Conservation (phyloP, 202 grass and related monocot genomes). For the Zoysia matrella region DNA sequence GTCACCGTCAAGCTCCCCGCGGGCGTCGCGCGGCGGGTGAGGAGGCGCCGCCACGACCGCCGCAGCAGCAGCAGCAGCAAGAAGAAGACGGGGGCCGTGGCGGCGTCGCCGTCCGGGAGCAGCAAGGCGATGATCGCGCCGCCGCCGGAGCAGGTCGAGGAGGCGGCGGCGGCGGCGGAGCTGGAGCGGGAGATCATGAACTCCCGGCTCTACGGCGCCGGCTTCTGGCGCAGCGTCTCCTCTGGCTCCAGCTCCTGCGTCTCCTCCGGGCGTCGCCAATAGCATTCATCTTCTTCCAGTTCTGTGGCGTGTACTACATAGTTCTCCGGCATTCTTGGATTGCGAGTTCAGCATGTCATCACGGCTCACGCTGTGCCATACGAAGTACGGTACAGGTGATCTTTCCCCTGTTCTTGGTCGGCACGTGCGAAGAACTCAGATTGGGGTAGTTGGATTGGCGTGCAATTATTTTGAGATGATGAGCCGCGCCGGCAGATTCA, state of each 20-base stretch:
- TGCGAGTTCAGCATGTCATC: background rate
- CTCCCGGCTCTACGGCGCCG: slow-evolving; percentile 49
- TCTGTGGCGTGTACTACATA: background rate
- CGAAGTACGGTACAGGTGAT: background rate
- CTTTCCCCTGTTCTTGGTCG: background rate
- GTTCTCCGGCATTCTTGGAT: too few species aligned
- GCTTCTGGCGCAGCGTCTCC: too few species aligned
- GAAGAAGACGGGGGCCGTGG: background rate
- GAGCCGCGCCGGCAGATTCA: background rate
- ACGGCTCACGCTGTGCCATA: background rate
- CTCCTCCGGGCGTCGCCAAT: slow-evolving; percentile 37
- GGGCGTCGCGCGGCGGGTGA: slow-evolving; percentile 25
- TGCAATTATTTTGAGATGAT: background rate
- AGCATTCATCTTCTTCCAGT: background rate
- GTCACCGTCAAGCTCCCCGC: slow-evolving; percentile 58
- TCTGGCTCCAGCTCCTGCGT: slow-evolving; percentile 17
- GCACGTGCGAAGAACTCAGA: slow-evolving; percentile 6
- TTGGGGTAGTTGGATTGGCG: background rate
- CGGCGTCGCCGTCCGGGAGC: background rate
- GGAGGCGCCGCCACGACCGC: background rate
- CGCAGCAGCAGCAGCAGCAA: slow-evolving; percentile 11
- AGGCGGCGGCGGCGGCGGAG: slow-evolving; percentile 26
- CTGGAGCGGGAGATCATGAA: slow-evolving; percentile 66
- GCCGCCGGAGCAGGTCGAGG: background rate
- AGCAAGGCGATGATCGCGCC: slow-evolving; percentile 52